Evolutionary conservation across 2,329 filamentous ascomycete species (phyloP).

Genomic region (Zalaria sp.): DNA sequence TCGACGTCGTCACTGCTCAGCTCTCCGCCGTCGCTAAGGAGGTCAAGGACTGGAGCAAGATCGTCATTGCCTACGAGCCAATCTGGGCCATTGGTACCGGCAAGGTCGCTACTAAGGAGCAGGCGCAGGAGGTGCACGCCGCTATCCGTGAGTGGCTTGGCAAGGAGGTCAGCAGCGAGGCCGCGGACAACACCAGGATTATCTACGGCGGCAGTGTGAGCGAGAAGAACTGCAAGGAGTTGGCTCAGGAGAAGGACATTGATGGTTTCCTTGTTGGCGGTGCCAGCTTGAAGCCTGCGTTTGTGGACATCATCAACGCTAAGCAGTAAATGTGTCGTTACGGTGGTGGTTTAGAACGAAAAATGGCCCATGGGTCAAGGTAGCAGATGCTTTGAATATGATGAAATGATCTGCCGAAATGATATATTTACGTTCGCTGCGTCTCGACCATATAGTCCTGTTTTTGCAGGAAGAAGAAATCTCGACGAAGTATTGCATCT

Average conservation of each 20-base stretch:
- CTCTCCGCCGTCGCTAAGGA: slow-evolving; percentile 68
- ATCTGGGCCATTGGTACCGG: slow-evolving; percentile 93
- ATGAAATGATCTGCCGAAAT: too few relatives aligned
- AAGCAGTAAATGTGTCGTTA: slow-evolving; percentile 10
- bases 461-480: too few relatives aligned
- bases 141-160: slow-evolving; percentile 79
- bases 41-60: slow-evolving; percentile 77
- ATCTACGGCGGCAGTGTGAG: slow-evolving; percentile 94
- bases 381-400: not conserved
- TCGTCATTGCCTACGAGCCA: slow-evolving; percentile 96
- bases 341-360: not conserved
- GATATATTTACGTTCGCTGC: too few relatives aligned
- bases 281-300: slow-evolving; percentile 92
- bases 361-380: not conserved
- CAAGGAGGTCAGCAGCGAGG: slow-evolving; percentile 59
- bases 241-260: slow-evolving; percentile 86
- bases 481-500: too few relatives aligned
- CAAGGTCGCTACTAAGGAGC: slow-evolving; percentile 76
- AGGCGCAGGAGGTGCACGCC: slow-evolving; percentile 88
- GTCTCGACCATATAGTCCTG: too few relatives aligned
- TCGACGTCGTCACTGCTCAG: slow-evolving; percentile 73
- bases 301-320: slow-evolving; percentile 58
- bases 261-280: slow-evolving; percentile 96
- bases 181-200: slow-evolving; percentile 77
- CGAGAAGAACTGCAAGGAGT: slow-evolving; percentile 94